These are phyloP conservation scores for Neobulgaria alba DNA, from an alignment of 2,329 filamentous ascomycete genomes.

Conservation along the genomic window DNA sequence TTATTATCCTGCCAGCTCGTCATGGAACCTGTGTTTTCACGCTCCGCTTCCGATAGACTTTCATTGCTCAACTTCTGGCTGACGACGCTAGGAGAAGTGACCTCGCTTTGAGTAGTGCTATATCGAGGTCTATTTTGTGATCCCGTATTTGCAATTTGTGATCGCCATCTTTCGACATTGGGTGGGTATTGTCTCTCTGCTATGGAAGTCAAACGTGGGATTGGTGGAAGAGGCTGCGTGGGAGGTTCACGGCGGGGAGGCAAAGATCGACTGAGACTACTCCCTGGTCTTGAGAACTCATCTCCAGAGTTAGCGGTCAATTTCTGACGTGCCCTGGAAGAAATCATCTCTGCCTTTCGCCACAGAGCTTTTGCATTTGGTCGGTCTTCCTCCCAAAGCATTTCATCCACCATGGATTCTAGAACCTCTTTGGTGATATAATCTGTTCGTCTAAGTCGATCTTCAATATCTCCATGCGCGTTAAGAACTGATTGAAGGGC, in stretches of 20 bases:
- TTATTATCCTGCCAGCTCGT: conserved; percentile 7
- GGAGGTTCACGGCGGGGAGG: conserved; percentile 10
- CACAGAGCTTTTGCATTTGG: conserved; percentile 16
- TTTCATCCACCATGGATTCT: conserved; percentile 20
- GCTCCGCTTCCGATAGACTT: conserved; percentile 1
- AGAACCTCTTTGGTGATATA: conserved; percentile 22
- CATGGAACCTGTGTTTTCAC: conserved; percentile 5
- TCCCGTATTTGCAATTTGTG: conserved; percentile 5
- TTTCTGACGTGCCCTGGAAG: conserved; percentile 14
- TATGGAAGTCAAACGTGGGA: conserved; percentile 15
- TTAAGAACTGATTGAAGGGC: conserved; percentile 21
- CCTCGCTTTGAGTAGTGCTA: neutral
- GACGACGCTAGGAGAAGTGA: neutral
- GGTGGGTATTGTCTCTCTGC: conserved; percentile 8
- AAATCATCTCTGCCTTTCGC: conserved; percentile 16
- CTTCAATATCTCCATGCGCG: conserved; percentile 19
- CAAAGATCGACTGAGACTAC: conserved; percentile 8
- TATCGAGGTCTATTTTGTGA: neutral
- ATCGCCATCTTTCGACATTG: conserved; percentile 17
- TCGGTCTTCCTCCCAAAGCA: conserved; percentile 21
- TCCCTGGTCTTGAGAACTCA: conserved; percentile 5
- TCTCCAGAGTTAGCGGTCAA: conserved; percentile 8
- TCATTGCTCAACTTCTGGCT: neutral
- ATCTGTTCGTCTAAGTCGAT: conserved; percentile 20
- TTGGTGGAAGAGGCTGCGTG: conserved; percentile 13